Conservation (phyloP, 2,329 filamentous ascomycete species). For the Escovopsis sp. region DNA sequence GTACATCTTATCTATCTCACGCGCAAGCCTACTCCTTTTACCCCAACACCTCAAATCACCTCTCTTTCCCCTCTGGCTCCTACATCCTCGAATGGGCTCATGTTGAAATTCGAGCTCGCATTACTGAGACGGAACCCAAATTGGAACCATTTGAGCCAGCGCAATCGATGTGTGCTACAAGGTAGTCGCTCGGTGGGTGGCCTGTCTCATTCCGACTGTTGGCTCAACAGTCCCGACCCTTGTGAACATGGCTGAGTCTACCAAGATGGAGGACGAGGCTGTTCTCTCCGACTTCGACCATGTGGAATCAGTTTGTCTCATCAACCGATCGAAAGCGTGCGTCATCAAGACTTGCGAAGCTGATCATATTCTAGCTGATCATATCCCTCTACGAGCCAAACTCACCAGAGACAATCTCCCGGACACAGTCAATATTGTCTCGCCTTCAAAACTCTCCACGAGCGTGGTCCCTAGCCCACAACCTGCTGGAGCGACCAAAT, state of each 20-base stretch:
- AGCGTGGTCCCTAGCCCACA: slow-evolving; percentile 76
- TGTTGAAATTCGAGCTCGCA: no score
- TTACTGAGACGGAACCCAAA: no score
- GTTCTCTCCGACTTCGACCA: slow-evolving; percentile 10
- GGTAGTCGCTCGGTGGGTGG: not conserved
- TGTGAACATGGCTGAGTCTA: not conserved
- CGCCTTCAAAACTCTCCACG: slow-evolving; percentile 62
- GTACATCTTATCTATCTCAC: not conserved
- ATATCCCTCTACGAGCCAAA: slow-evolving; percentile 39
- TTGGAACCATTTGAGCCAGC: no score
- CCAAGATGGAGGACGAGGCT: slow-evolving; percentile 9
- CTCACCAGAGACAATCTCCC: slow-evolving; percentile 30
- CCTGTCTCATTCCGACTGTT: not conserved
- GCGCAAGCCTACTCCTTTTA: not conserved
- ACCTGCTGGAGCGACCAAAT: slow-evolving; percentile 52
- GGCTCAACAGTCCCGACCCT: not conserved
- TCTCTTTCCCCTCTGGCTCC: not conserved
- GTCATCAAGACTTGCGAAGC: not conserved
- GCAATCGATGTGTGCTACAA: no score
- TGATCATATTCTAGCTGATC: slow-evolving; percentile 26
- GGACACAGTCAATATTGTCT: slow-evolving; percentile 60
- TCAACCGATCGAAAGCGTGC: not conserved
- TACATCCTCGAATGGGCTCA: not conserved
- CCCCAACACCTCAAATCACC: not conserved
- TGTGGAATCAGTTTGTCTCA: slow-evolving; percentile 12